Evolutionary conservation across 805 yeast species (phyloP), one percentile per base, ranked within the genome.

Genomic region (Nakazawaea holstii): DNA sequence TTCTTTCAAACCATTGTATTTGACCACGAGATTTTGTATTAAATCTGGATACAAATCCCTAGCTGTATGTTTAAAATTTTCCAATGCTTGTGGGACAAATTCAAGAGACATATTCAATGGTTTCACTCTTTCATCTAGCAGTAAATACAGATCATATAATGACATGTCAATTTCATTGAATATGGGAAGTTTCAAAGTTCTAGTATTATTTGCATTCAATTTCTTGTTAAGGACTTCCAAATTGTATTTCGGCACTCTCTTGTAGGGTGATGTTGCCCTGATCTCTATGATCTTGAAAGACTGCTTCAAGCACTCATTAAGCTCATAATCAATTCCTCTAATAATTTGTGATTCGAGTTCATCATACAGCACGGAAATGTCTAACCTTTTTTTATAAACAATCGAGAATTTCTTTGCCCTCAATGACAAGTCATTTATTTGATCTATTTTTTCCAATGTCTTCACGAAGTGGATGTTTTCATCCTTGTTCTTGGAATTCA

Each of bases 51-150:
- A 60, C 31, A 51, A 41, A 35, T 51, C 41, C 52, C 54, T 52
- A 51, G 74, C 55, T 31, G 57, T 52, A 2, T 53, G 55, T 45
- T 54, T 65, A 59, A 67, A 82, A 59, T 56, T 74, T 52, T 59
- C 79, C 52, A 67, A 69, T 53, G 80, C 67, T 17, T 65, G 55
- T 0, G 85, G 84, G 1, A 83, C 66, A 46, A 79, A 72, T 35
- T 70, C 69, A 8, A 76, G 55, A 2, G 86, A 68, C 6, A 76
- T 80, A 37, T 69, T 72, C 15, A 82, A 66, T 0, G 87, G 86
- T 4, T 65, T 66, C 4, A 79, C 59, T 32, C 67, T 62, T 14
- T 66, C 62, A 39, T 70, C 72, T 37, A 81, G 58, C 5, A 59
- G 57, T 11, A 68, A 49, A 54, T 70, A 81, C 41, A 69, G 68